These are phyloP conservation scores for Lachnellula suecica DNA, from an alignment of 2,329 filamentous ascomycete genomes.

Conservation along the genomic window DNA sequence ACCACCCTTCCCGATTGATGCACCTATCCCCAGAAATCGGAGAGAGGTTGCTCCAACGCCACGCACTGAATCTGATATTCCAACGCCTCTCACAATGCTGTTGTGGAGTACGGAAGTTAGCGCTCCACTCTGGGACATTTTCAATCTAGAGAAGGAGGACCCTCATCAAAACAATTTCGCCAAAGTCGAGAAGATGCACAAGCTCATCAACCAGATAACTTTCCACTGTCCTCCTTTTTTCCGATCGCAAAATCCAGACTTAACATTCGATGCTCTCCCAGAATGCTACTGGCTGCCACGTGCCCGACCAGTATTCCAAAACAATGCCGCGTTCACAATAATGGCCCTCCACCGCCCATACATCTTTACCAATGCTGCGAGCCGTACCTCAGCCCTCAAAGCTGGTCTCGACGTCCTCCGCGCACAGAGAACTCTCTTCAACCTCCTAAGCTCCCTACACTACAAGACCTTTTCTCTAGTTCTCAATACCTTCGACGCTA, in stretches of 20 bases:
- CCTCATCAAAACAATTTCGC: slow-evolving; percentile 53
- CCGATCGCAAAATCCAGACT: slow-evolving; percentile 55
- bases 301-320: slow-evolving; percentile 47
- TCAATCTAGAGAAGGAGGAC: slow-evolving; percentile 52
- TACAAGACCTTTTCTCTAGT: slow-evolving; percentile 57
- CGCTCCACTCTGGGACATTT: slow-evolving; percentile 51
- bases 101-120: slow-evolving; percentile 51
- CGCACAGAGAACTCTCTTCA: slow-evolving; percentile 51
- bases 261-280: slow-evolving; percentile 52
- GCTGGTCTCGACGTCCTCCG: slow-evolving; percentile 56
- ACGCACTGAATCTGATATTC: slow-evolving; percentile 46
- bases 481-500: slow-evolving; percentile 63
- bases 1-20: slow-evolving; percentile 54
- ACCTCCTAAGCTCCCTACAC: slow-evolving; percentile 47
- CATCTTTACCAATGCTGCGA: slow-evolving; percentile 55
- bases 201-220: slow-evolving; percentile 47
- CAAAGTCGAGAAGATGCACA: slow-evolving; percentile 54
- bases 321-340: slow-evolving; percentile 48
- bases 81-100: slow-evolving; percentile 54
- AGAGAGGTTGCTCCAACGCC: slow-evolving; percentile 47
- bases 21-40: slow-evolving; percentile 46
- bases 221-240: slow-evolving; percentile 51
- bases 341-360: slow-evolving; percentile 63
- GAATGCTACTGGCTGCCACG: slow-evolving; percentile 53
- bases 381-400: slow-evolving; percentile 54